phyloP scores from a whole-genome alignment of 257 asterid genomes.

The Ballota nigra region DNA sequence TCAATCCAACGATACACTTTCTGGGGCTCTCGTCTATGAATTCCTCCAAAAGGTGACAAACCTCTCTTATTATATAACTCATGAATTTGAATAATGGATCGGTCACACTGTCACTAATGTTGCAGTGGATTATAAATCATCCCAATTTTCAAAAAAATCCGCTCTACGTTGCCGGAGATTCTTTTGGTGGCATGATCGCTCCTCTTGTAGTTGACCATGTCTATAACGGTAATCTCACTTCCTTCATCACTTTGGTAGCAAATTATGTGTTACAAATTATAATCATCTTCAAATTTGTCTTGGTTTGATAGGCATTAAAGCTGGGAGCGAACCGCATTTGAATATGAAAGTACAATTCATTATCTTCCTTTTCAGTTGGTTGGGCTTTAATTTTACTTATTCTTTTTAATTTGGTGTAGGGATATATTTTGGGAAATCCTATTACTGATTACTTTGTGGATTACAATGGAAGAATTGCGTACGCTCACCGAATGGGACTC shows the following conservation, averaged over 20 bases:
- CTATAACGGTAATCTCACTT: slow-evolving; percentile 16
- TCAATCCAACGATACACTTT: slow-evolving; percentile 1
- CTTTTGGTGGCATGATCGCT: slow-evolving; percentile 24
- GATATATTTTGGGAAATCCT: slow-evolving; percentile 37
- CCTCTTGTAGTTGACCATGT: slow-evolving; percentile 25
- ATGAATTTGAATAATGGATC: too few species aligned
- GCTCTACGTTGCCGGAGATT: slow-evolving; percentile 30
- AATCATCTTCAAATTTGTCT: too few species aligned
- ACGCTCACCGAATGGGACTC: slow-evolving; percentile 41
- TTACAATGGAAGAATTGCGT: slow-evolving; percentile 20
- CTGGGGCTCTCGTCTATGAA: slow-evolving; percentile 13
- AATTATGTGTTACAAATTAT: too few species aligned
- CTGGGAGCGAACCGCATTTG: slow-evolving; percentile 19
- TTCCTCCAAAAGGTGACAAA: slow-evolving; percentile 31
- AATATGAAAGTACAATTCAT: slow-evolving; percentile 26
- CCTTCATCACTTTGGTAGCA: not conserved
- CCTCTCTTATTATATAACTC: too few species aligned
- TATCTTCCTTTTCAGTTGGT: not conserved
- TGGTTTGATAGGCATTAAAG: slow-evolving; percentile 26
- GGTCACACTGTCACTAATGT: not conserved
- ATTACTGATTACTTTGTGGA: not conserved
- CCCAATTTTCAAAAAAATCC: slow-evolving; percentile 32
- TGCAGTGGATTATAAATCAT: slow-evolving; percentile 40
- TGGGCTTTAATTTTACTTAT: not conserved
- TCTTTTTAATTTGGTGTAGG: slow-evolving; percentile 16